Base-by-base conservation (phyloP, 1,139 yeast species). In the Blastobotrys capitulatus region DNA sequence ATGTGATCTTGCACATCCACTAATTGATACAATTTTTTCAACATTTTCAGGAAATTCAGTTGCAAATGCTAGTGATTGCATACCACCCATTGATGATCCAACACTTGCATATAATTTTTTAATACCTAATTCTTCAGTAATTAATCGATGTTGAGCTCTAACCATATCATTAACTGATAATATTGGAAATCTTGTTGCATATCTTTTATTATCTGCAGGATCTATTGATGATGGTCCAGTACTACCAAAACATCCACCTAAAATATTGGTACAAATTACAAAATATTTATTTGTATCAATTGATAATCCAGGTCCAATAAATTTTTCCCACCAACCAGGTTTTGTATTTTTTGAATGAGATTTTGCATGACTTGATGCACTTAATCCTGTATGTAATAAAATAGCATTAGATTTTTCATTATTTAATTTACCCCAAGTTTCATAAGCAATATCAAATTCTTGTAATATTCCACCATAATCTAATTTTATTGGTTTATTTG, bases 71-170 rank as follows among this genome's bases (percentile, higher is more conserved):
- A 89, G 74, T 10, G 92, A 83, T 69, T 89, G 97, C 96, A 89
- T 88, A 18, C 97, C 97, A 27, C 97, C 97, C 95, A 89, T 87
- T 0, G 96, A 87, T 1, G 96, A 85, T 6, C 97, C 97, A 3
- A 90, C 80, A 1, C 89, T 79, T 1, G 96, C 96, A 64, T 80
- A 79, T 26, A 89, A 69, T 63, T 79, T 82, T 1, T 61, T 50
- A 26, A 85, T 85, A 0, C 82, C 81, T 54, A 88, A 79, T 36
- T 77, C 79, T 42, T 81, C 77, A 29, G 68, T 69, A 18, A 89
- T 72, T 40, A 89, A 70, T 48, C 85, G 74, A 55, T 87, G 76
- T 69, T 89, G 97, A 0, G 95, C 96, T 46, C 96, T 72, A 1
- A 86, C 86, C 95, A 89, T 89, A 63, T 89, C 97, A 60, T 84